A percentile compares a stretch with the other conserved stretches of the same genome.
Conservation (phyloP, 176 grass and related monocot genomes). For the Oropetium thomaeum region DNA sequence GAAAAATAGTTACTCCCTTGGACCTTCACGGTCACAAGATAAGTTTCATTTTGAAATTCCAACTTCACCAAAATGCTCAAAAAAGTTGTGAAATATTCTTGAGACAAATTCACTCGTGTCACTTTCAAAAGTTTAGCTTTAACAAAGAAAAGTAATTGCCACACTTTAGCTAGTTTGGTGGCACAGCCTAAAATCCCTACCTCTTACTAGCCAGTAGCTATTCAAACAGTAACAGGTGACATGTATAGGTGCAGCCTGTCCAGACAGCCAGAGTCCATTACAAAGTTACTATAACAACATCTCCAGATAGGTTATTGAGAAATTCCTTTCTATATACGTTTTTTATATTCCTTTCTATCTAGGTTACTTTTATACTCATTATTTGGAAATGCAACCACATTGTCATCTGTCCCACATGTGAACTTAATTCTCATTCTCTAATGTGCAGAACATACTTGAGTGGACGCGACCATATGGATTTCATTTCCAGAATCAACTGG, state of each 20-base stretch:
- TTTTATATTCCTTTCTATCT: neutral
- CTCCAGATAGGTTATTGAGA: neutral
- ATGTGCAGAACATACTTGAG: slow-evolving; percentile 65
- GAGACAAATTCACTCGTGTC: neutral
- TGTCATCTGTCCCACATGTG: neutral
- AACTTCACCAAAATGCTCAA: too few relatives aligned
- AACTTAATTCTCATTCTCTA: slow-evolving; percentile 13
- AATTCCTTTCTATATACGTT: too few relatives aligned
- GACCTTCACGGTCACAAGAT: neutral
- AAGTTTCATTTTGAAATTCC: neutral
- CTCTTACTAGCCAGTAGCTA: neutral
- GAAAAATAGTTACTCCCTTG: too few relatives aligned
- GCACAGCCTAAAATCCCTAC: neutral
- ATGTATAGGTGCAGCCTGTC: neutral
- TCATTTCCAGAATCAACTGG: slow-evolving; percentile 95
- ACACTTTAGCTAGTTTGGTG: neutral
- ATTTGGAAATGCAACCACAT: neutral
- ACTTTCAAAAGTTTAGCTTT: neutral
- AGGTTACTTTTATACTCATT: neutral
- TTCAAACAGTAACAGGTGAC: neutral
- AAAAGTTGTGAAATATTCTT: too few relatives aligned
- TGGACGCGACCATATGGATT: slow-evolving; percentile 97
- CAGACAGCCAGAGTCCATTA: neutral
- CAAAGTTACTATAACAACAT: neutral
- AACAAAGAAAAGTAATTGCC: neutral